Base-by-base conservation (phyloP, 2,329 filamentous ascomycete species). In the Gnomoniopsis sp. region DNA sequence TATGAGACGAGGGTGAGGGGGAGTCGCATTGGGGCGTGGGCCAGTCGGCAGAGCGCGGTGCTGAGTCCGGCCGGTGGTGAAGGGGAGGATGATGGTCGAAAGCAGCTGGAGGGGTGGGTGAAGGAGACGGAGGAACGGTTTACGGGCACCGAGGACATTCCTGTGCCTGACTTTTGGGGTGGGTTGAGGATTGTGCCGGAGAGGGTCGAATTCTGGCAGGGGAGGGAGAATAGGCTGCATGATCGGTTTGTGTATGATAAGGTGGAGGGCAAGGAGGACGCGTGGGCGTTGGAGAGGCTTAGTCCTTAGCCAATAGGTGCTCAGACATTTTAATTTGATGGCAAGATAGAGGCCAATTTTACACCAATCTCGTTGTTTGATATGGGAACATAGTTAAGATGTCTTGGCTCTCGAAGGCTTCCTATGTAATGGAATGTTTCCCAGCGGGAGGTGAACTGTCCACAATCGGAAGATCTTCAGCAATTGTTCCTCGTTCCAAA, bases 141-240 rank as follows among this genome's bases (percentile, higher is more conserved):
- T 71, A 82, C 87, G 46, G 90, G 86, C 2, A 69, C 83, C 64
- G 89, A 96, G 30, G 75, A 89, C 58, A 96, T 99, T 64, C 93
- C 93, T 1, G 87, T 97, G 52, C 95, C 95, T 3, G 88, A 90
- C 11, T 97, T 96, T 72, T 99, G 95, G 95, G 95, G 95, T 33
- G 95, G 95, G 0, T 71, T 97, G 71, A 86, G 93, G 66, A 83
- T 99, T 61, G 81, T 93, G 63, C 93, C 95, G 0, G 89, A 92
- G 69, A 84, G 86, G 66, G 82, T 99, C 51, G 95, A 99, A 81
- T 99, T 99, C 72, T 99, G 95, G 86, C 93, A 97, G 79, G 95
- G 95, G 2, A 84, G 95, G 67, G 84, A 91, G 70, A 96, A 88
- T 75, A 82, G 95, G 60, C 76, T 99, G 73, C 95, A 99, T 75